Percentiles rank a stretch among this genome's conserved stretches.
Evolutionary conservation across 179 eudicot genomes (phyloP).

Genomic region (Silene vulgaris): DNA sequence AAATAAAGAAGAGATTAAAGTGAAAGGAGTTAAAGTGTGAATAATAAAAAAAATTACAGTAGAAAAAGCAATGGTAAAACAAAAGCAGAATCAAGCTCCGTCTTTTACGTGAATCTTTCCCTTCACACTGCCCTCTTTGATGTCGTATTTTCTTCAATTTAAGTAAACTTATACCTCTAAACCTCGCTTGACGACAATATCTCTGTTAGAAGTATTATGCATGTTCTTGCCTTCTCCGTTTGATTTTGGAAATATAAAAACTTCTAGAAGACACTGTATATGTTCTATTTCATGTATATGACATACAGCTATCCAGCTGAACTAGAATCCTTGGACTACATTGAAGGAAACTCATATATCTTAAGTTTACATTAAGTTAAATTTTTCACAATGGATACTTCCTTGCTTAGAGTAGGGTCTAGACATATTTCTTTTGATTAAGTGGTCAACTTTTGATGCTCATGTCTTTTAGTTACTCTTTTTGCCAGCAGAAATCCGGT

Average conservation of each 20-base stretch:
- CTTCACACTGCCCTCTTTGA: too few species aligned
- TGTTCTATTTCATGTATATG: neutral
- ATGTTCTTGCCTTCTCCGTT: too few species aligned
- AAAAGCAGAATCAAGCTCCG: too few species aligned
- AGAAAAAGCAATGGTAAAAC: too few species aligned
- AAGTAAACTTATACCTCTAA: too few species aligned
- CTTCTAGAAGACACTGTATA: neutral
- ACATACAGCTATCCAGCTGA: neutral
- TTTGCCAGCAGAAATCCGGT: neutral
- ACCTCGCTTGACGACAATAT: too few species aligned
- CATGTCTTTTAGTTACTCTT: neutral
- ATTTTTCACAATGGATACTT: too few species aligned
- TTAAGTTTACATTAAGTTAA: too few species aligned
- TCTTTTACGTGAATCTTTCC: too few species aligned
- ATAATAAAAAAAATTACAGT: too few species aligned
- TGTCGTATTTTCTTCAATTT: too few species aligned
- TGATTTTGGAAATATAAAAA: neutral
- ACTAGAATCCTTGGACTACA: neutral
- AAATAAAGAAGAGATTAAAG: neutral
- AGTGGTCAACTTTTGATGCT: neutral
- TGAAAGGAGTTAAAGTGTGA: neutral
- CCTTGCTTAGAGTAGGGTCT: neutral
- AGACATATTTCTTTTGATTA: neutral
- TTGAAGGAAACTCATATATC: neutral
- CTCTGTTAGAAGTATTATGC: too few species aligned